These are phyloP conservation scores for Starmera stellimalicola DNA, from an alignment of 1,139 yeast species.

Conservation along the genomic window DNA sequence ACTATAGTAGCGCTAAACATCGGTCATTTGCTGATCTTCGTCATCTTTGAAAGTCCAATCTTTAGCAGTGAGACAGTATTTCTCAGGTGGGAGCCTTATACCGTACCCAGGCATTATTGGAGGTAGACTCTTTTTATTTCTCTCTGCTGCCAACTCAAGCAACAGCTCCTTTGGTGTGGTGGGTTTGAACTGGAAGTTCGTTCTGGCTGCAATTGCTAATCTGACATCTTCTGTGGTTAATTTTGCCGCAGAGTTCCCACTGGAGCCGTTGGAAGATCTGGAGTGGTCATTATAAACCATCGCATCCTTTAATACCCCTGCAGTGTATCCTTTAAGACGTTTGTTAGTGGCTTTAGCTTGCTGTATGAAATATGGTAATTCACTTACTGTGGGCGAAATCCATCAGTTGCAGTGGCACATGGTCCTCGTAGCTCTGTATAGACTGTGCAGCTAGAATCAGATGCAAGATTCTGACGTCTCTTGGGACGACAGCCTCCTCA, in stretches of 20 bases:
- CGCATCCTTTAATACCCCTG: slow-evolving; percentile 82
- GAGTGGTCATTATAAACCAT: slow-evolving; percentile 81
- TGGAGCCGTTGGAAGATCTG: slow-evolving; percentile 29
- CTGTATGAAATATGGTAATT: neutral
- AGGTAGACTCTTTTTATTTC: slow-evolving; percentile 84
- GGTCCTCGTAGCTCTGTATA: slow-evolving; percentile 85
- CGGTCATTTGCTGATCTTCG: no score
- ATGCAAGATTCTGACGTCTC: slow-evolving; percentile 88
- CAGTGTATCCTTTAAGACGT: slow-evolving; percentile 52
- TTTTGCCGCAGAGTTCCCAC: slow-evolving; percentile 29
- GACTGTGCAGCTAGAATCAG: slow-evolving; percentile 90
- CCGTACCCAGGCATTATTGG: slow-evolving; percentile 92
- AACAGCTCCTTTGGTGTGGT: slow-evolving; percentile 81
- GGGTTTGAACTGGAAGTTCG: slow-evolving; percentile 92
- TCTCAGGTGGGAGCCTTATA: slow-evolving; percentile 90
- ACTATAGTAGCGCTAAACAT: no score
- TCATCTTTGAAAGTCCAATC: slow-evolving; percentile 58
- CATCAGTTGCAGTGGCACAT: slow-evolving; percentile 90
- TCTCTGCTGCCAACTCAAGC: slow-evolving; percentile 83
- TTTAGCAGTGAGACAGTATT: slow-evolving; percentile 81
- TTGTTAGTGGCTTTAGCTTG: slow-evolving; percentile 5
- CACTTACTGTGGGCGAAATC: slow-evolving; percentile 75
- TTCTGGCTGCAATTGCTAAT: slow-evolving; percentile 86
- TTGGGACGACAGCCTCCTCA: slow-evolving; percentile 42
- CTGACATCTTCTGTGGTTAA: slow-evolving; percentile 83